phyloP scores from a whole-genome alignment of 208 protist genomes.

The Trypanosomatidae sp. region DNA sequence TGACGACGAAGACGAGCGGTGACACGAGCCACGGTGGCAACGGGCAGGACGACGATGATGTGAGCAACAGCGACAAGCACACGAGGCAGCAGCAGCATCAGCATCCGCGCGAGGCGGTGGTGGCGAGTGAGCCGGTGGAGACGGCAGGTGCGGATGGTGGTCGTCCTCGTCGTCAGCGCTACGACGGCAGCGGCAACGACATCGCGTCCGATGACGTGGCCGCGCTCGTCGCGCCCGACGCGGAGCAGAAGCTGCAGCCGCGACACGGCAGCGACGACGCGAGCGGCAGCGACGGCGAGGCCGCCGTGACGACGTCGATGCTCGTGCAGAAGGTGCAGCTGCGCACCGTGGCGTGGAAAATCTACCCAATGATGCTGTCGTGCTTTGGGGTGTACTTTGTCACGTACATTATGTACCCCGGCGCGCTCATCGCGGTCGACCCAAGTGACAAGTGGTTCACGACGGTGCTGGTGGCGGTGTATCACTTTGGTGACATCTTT shows the following conservation, averaged over 20 bases:
- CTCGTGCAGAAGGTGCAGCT: constrained; percentile 16
- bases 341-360: constrained; percentile 45
- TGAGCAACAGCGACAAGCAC: background rate
- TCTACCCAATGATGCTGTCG: constrained; percentile 65
- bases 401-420: constrained; percentile 70
- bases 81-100: background rate
- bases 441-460: constrained; percentile 39
- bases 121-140: too few species aligned
- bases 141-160: too few species aligned
- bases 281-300: constrained; percentile 3
- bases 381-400: constrained; percentile 47
- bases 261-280: background rate
- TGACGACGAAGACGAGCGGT: background rate
- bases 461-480: constrained; percentile 48
- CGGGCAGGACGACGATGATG: background rate
- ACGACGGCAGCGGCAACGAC: too few species aligned
- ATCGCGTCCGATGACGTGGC: too few species aligned
- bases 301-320: constrained; percentile 11
- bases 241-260: constrained; percentile 2
- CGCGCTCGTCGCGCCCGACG: background rate
- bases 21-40: too few species aligned
- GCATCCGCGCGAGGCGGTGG: background rate
- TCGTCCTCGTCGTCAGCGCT: too few species aligned
- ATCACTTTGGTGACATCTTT: constrained; percentile 50
- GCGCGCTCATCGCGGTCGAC: constrained; percentile 45